phyloP scores from a whole-genome alignment of 768 basidiomycete genomes.

The Phaffia australis region DNA sequence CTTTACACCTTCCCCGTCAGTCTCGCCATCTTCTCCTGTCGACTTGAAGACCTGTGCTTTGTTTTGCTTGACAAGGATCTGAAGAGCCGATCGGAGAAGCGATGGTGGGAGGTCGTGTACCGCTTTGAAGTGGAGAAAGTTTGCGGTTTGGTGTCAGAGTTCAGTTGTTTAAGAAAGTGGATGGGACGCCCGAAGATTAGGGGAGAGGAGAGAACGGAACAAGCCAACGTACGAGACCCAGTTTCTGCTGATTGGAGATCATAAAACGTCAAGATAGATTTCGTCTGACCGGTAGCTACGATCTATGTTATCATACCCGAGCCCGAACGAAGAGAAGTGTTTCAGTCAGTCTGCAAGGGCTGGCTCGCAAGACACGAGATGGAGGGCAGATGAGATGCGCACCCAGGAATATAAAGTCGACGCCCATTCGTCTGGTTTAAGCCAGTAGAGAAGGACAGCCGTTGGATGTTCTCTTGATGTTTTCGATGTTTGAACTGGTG shows the following conservation, averaged over 20 bases:
- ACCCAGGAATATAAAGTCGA: conserved; percentile 41
- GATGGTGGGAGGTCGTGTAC: conserved; percentile 38
- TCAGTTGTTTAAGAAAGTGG: background rate
- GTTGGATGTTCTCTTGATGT: conserved; percentile 30
- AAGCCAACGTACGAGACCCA: background rate
- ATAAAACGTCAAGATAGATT: conserved; percentile 41
- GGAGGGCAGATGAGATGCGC: conserved; percentile 17
- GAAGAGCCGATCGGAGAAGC: conserved; percentile 38
- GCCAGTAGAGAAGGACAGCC: conserved; percentile 40
- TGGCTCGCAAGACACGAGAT: background rate
- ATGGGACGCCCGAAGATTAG: background rate
- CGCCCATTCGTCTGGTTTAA: conserved; percentile 41
- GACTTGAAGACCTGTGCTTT: conserved; percentile 41
- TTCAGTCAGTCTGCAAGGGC: background rate
- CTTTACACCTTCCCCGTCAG: conserved; percentile 40
- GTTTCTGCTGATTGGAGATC: conserved; percentile 35
- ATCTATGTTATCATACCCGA: conserved; percentile 39
- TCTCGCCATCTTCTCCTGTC: conserved; percentile 30
- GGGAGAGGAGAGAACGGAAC: background rate
- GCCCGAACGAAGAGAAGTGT: background rate
- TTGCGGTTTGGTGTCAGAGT: background rate
- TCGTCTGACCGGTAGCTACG: conserved; percentile 38
- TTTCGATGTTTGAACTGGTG: conserved; percentile 23
- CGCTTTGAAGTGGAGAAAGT: conserved; percentile 30
- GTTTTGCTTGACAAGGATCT: conserved; percentile 38